Evolutionary conservation across 2,329 filamentous ascomycete species (phyloP).

Genomic region (Corniculantispora saksenae): DNA sequence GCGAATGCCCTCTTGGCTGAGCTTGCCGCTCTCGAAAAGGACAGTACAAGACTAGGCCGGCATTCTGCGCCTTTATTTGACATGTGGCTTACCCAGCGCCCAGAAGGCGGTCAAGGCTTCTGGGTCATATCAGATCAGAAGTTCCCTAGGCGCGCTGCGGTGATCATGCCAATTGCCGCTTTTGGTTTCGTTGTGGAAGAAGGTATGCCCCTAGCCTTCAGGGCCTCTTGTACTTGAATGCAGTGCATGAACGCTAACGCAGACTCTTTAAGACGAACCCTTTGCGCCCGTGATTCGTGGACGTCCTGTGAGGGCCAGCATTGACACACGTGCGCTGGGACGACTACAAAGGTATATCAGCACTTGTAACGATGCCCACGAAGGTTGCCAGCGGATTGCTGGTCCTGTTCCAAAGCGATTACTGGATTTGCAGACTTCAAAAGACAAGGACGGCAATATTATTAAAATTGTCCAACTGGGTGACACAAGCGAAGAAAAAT

Average conservation of each 20-base stretch:
- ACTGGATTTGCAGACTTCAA: background rate
- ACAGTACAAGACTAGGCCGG: too few species aligned
- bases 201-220: background rate
- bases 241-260: background rate
- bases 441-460: background rate
- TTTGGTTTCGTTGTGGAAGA: slow-evolving; percentile 2
- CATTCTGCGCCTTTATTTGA: background rate
- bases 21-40: background rate
- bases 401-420: background rate
- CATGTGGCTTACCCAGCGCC: slow-evolving; percentile 15
- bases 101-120: background rate
- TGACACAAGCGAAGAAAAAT: background rate
- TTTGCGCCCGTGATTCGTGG: background rate
- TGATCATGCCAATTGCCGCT: slow-evolving; percentile 5
- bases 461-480: background rate
- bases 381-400: background rate
- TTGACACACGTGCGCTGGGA: background rate
- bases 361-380: background rate
- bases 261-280: background rate
- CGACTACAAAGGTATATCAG: background rate
- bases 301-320: background rate
- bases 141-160: too few species aligned
- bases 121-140: slow-evolving; percentile 8
- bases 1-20: background rate
- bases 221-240: too few species aligned